Base-by-base conservation (phyloP, 768 basidiomycete genomes). In the Porpolomopsis calyptriformis region DNA sequence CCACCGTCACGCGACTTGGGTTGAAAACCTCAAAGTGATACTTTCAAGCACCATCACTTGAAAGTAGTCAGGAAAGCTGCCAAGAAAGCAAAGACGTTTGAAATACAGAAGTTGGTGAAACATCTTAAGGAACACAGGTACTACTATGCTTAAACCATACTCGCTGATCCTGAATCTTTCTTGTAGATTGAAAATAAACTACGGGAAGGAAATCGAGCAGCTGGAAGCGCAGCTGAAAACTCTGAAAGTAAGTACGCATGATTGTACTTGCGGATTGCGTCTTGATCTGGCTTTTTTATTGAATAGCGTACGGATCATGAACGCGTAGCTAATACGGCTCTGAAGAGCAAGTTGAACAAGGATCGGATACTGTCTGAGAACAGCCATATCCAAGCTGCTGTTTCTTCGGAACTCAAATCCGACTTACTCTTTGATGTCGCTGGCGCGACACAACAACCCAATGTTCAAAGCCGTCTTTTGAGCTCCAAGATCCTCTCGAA, bases 61-160 rank as follows among this genome's bases (percentile, higher is more conserved):
- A 83, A 76, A 58, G 82, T 84, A 52, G 73, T 85, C 7, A 73
- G 74, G 52, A 85, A 84, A 54, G 76, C 81, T 4, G 76, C 82
- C 23, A 93, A 89, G 67, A 87, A 83, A 56, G 82, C 84, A 8
- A 87, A 79, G 58, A 64, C 74, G 0, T 85, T 87, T 50, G 91
- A 94, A 65, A 77, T 76, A 0, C 85, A 82, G 60, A 85, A 82
- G 58, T 62, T 83, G n/a, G 73, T 91, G 48, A 93, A 90, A 69
- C 80, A 77, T 61, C 64, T 92, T 23, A 90, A 85, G 60, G 72
- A 69, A 20, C 60, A 81, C 23, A 67, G 83, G 85, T 85, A 51
- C 42, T 46, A 12, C 37, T 14, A 10, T 3, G 9, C 16, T 34
- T 10, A 24, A 18, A 9, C 9, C 14, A 29, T 31, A 25, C 34